Evolutionary conservation across 208 protist species (phyloP).

Genomic region (Polymyxa betae): DNA sequence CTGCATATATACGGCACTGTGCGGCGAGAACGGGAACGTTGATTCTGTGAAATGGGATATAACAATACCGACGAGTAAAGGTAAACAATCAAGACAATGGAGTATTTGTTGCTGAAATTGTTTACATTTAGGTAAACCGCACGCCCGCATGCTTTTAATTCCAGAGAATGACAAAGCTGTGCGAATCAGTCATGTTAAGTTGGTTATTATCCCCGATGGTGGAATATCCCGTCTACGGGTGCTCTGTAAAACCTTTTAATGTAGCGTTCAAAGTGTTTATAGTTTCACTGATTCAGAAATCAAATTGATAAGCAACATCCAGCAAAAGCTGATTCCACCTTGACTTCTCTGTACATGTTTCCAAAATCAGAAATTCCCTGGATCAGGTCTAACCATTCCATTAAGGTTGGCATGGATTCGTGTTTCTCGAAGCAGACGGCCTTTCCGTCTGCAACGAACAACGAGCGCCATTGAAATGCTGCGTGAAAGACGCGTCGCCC

Average conservation of each 20-base stretch:
- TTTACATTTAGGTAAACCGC: not conserved
- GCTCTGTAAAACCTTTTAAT: not conserved
- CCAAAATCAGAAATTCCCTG: too few species aligned
- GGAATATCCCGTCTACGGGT: constrained; percentile 9
- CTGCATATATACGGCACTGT: not conserved
- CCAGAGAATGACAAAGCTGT: not conserved
- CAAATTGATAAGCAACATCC: too few species aligned
- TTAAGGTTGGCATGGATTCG: too few species aligned
- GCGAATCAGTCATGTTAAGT: not conserved
- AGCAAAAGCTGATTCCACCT: too few species aligned
- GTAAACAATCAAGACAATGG: not conserved
- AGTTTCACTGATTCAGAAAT: too few species aligned
- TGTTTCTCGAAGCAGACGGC: too few species aligned
- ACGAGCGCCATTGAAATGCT: too few species aligned
- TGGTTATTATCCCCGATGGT: constrained; percentile 26
- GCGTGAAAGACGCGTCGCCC: too few species aligned
- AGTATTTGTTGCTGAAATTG: not conserved
- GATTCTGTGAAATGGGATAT: not conserved
- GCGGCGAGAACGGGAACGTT: not conserved
- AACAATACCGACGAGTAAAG: not conserved
- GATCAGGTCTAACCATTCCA: too few species aligned
- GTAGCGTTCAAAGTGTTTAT: too few species aligned
- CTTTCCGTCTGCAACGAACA: too few species aligned
- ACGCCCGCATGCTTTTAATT: not conserved
- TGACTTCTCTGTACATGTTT: too few species aligned